A percentile compares a stretch with the other conserved stretches of the same genome.
phyloP scores from a whole-genome alignment of 352 stramenopile genomes.

The Peronospora belbahrii region DNA sequence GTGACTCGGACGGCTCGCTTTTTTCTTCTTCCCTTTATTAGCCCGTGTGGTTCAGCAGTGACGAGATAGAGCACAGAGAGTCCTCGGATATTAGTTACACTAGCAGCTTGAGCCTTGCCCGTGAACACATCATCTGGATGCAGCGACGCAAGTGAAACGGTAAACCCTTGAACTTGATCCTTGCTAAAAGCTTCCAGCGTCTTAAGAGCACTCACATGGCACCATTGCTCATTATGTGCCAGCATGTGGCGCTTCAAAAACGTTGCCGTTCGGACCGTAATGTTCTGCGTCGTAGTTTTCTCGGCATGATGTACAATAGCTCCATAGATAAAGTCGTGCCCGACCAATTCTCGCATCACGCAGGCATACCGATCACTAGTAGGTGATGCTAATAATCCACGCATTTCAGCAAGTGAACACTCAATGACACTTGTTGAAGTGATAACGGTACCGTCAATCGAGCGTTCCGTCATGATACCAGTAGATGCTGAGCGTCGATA shows the following conservation, averaged over 20 bases:
- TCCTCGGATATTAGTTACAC: constrained; percentile 27
- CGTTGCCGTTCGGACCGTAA: constrained; percentile 41
- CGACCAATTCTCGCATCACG: constrained; percentile 39
- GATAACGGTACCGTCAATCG: constrained; percentile 23
- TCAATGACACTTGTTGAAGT: constrained; percentile 26
- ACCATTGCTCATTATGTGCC: constrained; percentile 43
- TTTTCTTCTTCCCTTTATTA: constrained; percentile 8
- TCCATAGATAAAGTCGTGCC: constrained; percentile 41
- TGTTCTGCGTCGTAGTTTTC: constrained; percentile 16
- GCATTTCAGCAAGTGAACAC: constrained; percentile 38
- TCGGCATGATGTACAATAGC: constrained; percentile 32
- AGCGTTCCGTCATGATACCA: constrained; percentile 22
- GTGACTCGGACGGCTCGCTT: constrained; percentile 27
- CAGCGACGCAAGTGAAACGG: constrained; percentile 32
- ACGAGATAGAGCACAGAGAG: constrained; percentile 30
- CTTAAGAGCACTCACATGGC: constrained; percentile 30
- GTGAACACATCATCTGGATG: constrained; percentile 36
- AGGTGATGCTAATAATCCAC: constrained; percentile 20
- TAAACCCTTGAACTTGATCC: constrained; percentile 18
- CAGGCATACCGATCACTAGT: constrained; percentile 29
- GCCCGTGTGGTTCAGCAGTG: constrained; percentile 11
- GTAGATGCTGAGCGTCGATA: constrained; percentile 13
- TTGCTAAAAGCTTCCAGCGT: constrained; percentile 1
- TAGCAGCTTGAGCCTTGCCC: constrained; percentile 33
- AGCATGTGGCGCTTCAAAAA: constrained; percentile 40